Percentiles rank a stretch among this genome's conserved stretches.
Conservation (phyloP, 306 rosid species). For the Vigna trinervia region DNA sequence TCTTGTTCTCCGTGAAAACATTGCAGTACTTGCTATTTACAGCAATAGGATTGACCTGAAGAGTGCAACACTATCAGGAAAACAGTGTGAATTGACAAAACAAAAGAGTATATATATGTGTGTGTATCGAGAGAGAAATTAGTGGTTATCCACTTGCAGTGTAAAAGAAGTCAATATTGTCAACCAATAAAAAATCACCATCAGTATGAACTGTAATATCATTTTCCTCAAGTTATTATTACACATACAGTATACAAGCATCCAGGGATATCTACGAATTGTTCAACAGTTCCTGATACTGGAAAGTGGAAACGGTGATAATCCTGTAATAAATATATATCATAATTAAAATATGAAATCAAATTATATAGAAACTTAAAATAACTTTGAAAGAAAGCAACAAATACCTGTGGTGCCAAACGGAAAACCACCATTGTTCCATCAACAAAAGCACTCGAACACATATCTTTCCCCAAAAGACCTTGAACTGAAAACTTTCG, state of each 20-base stretch:
- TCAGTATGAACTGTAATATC: not conserved
- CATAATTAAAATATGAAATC: constrained; percentile 25
- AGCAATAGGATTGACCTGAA: constrained; percentile 94
- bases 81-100: constrained; percentile 21
- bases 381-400: constrained; percentile 35
- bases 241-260: constrained; percentile 86
- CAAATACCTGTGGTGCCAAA: constrained; percentile 93
- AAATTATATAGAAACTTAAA: constrained; percentile 14
- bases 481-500: constrained; percentile 91
- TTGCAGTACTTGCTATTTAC: constrained; percentile 97
- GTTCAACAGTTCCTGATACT: constrained; percentile 81
- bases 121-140: no score
- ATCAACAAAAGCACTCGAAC: constrained; percentile 69
- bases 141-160: no score
- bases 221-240: constrained; percentile 10
- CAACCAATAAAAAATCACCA: no score
- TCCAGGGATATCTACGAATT: constrained; percentile 80
- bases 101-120: not conserved
- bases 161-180: no score
- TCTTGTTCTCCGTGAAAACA: constrained; percentile 97
- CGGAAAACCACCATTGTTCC: constrained; percentile 95
- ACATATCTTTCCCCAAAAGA: constrained; percentile 75
- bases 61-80: constrained; percentile 5
- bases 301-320: constrained; percentile 96
- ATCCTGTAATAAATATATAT: constrained; percentile 66